These are phyloP conservation scores for Lojkania enalia DNA, from an alignment of 2,329 filamentous ascomycete species.

Conservation along the genomic window DNA sequence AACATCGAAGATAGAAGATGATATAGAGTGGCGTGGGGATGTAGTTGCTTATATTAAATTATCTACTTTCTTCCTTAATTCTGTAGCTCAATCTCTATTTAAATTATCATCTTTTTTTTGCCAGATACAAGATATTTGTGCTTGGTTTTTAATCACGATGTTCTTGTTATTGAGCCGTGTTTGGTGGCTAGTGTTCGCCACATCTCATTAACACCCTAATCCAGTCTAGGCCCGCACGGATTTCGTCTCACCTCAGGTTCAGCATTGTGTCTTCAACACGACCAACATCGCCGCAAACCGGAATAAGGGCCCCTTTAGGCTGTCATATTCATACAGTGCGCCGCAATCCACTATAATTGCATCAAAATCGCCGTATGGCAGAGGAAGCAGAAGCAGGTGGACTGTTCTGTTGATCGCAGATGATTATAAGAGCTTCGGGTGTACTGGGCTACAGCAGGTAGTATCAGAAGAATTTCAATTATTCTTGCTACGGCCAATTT, in stretches of 20 bases:
- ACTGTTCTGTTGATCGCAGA: background rate
- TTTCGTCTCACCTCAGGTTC: background rate
- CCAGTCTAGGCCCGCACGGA: no score
- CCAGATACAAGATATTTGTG: no score
- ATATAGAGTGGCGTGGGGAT: no score
- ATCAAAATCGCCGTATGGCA: conserved; percentile 3
- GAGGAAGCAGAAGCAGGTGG: background rate
- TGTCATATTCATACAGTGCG: background rate
- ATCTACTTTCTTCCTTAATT: no score
- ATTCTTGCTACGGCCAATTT: background rate
- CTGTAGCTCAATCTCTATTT: no score
- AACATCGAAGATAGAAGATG: background rate
- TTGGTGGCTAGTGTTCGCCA: no score
- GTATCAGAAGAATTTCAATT: background rate
- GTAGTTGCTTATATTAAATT: no score
- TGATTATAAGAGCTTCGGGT: conserved; percentile 12
- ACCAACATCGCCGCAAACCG: conserved; percentile 6
- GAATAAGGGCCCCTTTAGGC: background rate
- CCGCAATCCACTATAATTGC: no score
- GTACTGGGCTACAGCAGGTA: conserved; percentile 6
- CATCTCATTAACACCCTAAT: no score
- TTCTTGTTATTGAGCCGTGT: no score
- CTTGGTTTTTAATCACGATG: no score
- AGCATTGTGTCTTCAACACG: conserved; percentile 19
- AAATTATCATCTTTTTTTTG: no score